phyloP scores from a whole-genome alignment of 345 rosid genomes.

The Dimocarpus longan region DNA sequence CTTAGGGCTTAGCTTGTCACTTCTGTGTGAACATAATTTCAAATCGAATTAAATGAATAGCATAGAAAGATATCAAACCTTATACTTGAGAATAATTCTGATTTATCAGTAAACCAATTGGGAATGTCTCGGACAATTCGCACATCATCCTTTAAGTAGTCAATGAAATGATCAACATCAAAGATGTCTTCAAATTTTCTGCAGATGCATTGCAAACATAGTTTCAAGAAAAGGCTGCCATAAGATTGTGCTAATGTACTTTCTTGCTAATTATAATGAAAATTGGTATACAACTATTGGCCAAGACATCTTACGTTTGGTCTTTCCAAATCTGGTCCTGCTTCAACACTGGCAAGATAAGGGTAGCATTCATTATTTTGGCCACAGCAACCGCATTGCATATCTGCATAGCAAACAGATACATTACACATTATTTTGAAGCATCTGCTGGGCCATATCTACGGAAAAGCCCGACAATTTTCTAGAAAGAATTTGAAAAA shows the following conservation, averaged over 20 bases:
- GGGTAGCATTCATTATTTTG: conserved; percentile 97
- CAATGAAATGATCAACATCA: conserved; percentile 95
- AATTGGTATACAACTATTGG: background rate
- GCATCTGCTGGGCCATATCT: conserved; percentile 3
- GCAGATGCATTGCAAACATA: conserved; percentile 31
- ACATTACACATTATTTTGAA: conserved; percentile 11
- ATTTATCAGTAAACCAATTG: conserved; percentile 93
- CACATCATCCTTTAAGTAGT: conserved; percentile 89
- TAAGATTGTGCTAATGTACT: background rate
- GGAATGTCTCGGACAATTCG: conserved; percentile 95
- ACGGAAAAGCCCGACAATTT: background rate
- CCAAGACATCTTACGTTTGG: conserved; percentile 68
- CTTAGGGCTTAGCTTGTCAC: background rate
- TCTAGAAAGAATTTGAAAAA: conserved; percentile 1
- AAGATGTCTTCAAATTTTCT: conserved; percentile 98
- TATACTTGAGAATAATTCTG: conserved; percentile 90
- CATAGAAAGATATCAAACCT: conserved; percentile 45
- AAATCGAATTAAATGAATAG: background rate
- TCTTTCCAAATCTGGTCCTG: conserved; percentile 99
- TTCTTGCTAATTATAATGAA: background rate
- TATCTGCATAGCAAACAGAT: conserved; percentile 59
- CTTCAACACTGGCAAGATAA: conserved; percentile 95
- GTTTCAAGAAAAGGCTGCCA: background rate
- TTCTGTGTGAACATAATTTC: background rate
- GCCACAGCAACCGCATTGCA: conserved; percentile 99